Base-by-base conservation (phyloP, 225 moss, liverwort and hornwort genomes). In the Antitrichia curtipendula region DNA sequence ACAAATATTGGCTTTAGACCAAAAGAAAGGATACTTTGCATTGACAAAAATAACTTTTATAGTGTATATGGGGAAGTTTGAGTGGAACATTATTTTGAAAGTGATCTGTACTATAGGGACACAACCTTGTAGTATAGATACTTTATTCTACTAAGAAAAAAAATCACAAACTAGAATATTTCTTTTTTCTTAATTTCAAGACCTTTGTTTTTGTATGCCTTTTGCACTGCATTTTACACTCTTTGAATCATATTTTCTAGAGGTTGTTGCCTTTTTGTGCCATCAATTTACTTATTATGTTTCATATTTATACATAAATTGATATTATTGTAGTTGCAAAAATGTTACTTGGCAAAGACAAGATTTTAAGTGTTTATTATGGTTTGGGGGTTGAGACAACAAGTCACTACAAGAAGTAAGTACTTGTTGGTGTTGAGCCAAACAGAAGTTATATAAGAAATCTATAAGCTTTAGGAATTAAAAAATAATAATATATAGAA, bases 361-460 rank as follows among this genome's bases (percentile, higher is more conserved):
- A 40, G 20, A 8, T 24, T 40, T 69, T 2, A 2, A 69, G 14
- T 40, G 13, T 24, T 69, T 38, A 2, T 20, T 65, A 19, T 16
- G 34, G 7, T 1, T 66, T 66, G 10, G 6, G 21, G 2, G n/a
- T n/a, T 66, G 66, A n/a, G 12, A 22, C 12, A n/a, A 66, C 0
- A 0, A n/a, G 1, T 12, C 12, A 22, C 4, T n/a, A 0, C 22
- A 66, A 22, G n/a, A 6, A 66, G 1, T 2, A 12, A 66, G 2
- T 1, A 22, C 20, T 66, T n/a, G n/a, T n/a, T 66, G 12, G 6
- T 66, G 12, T n/a, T n/a, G 22, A 21, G 12, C 10, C 22, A n/a
- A n/a, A 66, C 7, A n/a, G 22, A 66, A n/a, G 11, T 21, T 12
- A 66, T 21, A n/a, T 66, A n/a, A 22, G 4, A n/a, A 21, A 22